Base-by-base conservation (phyloP, 345 rosid genomes). In the Passiflora organensis region DNA sequence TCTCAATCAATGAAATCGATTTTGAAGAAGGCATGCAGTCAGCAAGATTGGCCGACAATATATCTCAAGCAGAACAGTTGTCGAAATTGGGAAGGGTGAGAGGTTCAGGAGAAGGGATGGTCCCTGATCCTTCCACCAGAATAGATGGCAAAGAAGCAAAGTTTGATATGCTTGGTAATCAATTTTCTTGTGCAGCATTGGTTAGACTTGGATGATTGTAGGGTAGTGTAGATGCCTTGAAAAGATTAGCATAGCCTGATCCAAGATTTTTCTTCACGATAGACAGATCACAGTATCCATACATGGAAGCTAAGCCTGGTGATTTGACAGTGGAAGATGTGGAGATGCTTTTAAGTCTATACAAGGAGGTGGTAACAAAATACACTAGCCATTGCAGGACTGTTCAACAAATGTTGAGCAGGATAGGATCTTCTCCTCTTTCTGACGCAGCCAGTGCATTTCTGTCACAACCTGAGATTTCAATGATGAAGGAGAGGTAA, bases 11-110 rank as follows among this genome's bases (percentile, higher is more conserved):
- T 28, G 95, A 75, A 68, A 67, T 57, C 15, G 76, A 73, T 65
- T 82, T 78, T 25, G 81, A 82, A 71, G 73, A 78, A 62, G 73
- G 72, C 50, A 76, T 82, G 89, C 66, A 72, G 66, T 76, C 80
- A 16, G 83, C 82, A 15, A 72, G 64, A 63, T 52, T 65, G 57
- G 74, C 75, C 55, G 69, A 45, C 56, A 60, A 61, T 51, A 63
- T 41, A 13, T 48, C 60, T 24, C 73, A 51, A 28, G 56, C 53
- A 1, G 71, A 74, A 42, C 49, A 51, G 11, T 48, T 43, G 28
- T 19, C 50, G 24, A 17, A 67, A 12, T 14, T 50, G 52, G 50
- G 60, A 59, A 69, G 63, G 57, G 54, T 44, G 44, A 51, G 45
- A 45, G 57, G 51, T 11, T 50, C 42, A 14, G 48, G 48, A 53